Base-by-base conservation (phyloP, 129 eudicot species). In the Tagetes erecta region DNA sequence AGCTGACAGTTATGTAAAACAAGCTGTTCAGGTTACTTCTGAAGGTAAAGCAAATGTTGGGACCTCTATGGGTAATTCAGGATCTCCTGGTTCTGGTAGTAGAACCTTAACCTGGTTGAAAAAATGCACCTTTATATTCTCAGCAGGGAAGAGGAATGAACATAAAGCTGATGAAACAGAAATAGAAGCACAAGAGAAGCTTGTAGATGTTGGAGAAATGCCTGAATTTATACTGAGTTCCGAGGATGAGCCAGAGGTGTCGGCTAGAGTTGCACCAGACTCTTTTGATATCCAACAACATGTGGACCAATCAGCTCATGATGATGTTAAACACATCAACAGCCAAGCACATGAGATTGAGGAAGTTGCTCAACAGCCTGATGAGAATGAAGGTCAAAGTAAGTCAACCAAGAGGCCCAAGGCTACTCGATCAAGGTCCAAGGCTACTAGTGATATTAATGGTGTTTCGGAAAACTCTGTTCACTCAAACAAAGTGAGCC, bases 61-160 rank as follows among this genome's bases (percentile, higher is more conserved):
- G 75, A 58, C 73, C 36, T 82, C 88, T 27, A 81, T 82, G 52
- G 85, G 70, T 72, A 14, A 68, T 71, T 47, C 79, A 33, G 93
- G 81, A 31, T 85, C 98, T 76, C 86, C 96, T 9, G 83, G 73
- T 77, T 84, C 95, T 64, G 90, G 89, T 40, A 35, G 66, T 4
- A 83, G 88, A 41, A 83, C 92, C 50, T 59, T 86, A 34, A 77
- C 89, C 56, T 88, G 91, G 97, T 80, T 95, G 44, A 84, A 86
- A 52, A 95, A 88, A 78, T 95, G 99, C 62, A 81, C 96, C 35
- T 82, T 92, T 53, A 76, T 74, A 42, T 88, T 91, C 47, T 95
- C 99, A 59, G 87, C 99, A 20, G 86, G 83, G 69, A 95, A 87
- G 83, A 91, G 83, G 77, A 76, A 78, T 46, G 96, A 80, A 63